Conservation (phyloP, 2,329 filamentous ascomycete species). For the Xylariales sp. region DNA sequence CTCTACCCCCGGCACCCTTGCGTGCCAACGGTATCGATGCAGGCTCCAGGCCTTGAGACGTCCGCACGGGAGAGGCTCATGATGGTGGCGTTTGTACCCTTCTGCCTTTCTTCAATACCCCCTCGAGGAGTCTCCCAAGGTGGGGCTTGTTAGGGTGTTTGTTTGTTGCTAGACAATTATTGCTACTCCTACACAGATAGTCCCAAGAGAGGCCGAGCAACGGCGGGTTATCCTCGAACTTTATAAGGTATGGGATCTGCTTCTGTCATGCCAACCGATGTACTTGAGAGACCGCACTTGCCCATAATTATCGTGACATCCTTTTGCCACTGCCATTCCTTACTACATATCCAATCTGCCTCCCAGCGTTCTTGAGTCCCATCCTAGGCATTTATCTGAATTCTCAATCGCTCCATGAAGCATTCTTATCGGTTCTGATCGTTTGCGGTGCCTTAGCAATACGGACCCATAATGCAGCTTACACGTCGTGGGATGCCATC, state of each 20-base stretch:
- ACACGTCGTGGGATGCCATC: conserved; percentile 44
- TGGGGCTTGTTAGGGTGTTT: conserved; percentile 11
- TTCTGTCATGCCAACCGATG: conserved; percentile 23
- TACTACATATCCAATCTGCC: conserved; percentile 28
- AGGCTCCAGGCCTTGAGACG: conserved; percentile 1
- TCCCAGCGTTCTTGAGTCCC: conserved; percentile 26
- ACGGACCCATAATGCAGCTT: conserved; percentile 30
- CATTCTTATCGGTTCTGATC: conserved; percentile 28
- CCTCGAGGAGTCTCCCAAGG: conserved; percentile 19
- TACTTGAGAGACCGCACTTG: conserved; percentile 15
- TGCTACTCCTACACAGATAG: conserved; percentile 13
- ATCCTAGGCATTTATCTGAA: conserved; percentile 25
- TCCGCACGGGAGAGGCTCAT: conserved; percentile 12
- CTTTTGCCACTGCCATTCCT: conserved; percentile 30
- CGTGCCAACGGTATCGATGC: conserved; percentile 20
- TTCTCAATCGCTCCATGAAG: conserved; percentile 24
- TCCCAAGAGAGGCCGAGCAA: conserved; percentile 7
- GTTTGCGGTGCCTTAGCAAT: conserved; percentile 12
- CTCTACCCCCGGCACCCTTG: conserved; percentile 20
- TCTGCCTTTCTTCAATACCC: conserved; percentile 20
- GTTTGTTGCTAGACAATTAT: conserved; percentile 19
- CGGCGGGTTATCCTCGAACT: conserved; percentile 11
- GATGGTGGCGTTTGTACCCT: conserved; percentile 20
- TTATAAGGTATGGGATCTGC: conserved; percentile 29
- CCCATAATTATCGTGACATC: conserved; percentile 22